Evolutionary conservation across 2,329 filamentous ascomycete species (phyloP), one percentile per base, ranked within the genome.

Genomic region (Microthyrium microscopicum): DNA sequence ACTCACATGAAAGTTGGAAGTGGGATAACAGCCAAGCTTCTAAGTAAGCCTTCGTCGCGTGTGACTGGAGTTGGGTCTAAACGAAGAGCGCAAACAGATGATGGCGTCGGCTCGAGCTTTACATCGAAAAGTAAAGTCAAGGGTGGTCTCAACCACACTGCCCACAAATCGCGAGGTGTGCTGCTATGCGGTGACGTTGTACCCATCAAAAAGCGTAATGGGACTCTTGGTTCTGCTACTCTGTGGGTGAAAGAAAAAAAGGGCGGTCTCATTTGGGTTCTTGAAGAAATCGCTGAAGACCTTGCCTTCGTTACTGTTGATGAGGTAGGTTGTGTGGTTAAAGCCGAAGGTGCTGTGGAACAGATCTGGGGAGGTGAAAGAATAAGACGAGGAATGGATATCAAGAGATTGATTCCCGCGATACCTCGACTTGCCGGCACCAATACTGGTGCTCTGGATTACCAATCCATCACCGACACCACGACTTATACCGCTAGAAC

Each of bases 211-310:
- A 98, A 95, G 56, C 73, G 89, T 39, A 93, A 98, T 47, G 89
- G 89, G 4, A 71, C 77, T 8, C 87, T 77, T 4, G 89, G 89
- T 2, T 85, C 89, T 37, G 89, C 89, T 24, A 95, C 85, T 55
- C 61, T 98, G 25, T 98, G 89, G 89, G 89, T 98, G 3, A 98
- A 98, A 60, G 89, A 98, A 55, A 98, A 98, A 56, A 72, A 77
- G 31, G 75, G 83, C 33, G 85, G 87, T 7, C 58, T 98, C 39
- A 95, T 98, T 39, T 98, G 89, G 89, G 89, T 98, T 6, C 59
- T 98, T 2, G 89, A 98, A 53, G 89, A 98, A 56, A 95, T 98
- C 39, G 82, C 87, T 35, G 89, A 98, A 55, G 85, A 98, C 51
- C 76, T 89, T 25, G 84, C 81, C 4, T 70, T 73, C 39, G 57